Base-by-base conservation (phyloP, 2,329 filamentous ascomycete species). In the Bimuria novae-zelandiae region DNA sequence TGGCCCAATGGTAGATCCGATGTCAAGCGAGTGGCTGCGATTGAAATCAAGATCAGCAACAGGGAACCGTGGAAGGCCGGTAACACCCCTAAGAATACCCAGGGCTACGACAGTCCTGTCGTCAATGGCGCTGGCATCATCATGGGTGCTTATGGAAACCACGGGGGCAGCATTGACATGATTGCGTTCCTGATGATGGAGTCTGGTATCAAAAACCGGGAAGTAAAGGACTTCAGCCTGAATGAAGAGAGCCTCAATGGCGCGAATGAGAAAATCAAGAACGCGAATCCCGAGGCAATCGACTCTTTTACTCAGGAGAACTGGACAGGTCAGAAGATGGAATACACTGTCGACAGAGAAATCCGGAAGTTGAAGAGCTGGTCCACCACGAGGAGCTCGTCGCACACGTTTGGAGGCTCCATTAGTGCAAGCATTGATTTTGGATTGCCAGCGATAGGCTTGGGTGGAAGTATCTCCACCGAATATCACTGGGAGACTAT, bases 81-180 rank as follows among this genome's bases (percentile, higher is more conserved):
- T 22, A 41, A 23, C 17, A n/a, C 21, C 19, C 25, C 36, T 4
- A n/a, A 7, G 1, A 49, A 49, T 1, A 49, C 46, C 16, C 46
- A 49, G 27, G 46, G 46, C 17, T 42, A 49, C 27, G 46, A 49
- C 29, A 49, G 36, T 27, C 46, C 46, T 25, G 36, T 49, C 27
- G 46, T 49, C 46, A 49, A 42, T 12, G 46, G 46, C 17, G 46
- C 46, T 2, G 46, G 46, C 22, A 49, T 49, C 23, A 49, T 49
- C 17, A 49, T 49, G 46, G 46, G 46, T 10, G 46, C 39, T 8
- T 49, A 33, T 41, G 46, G 46, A 33, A 41, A 30, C 8, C 36
- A 42, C n/a, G 46, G 46, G 17, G 46, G 46, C 25, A 49, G 46
- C 27, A 49, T 49, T 27, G 46, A 49, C 27, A n/a, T 32, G 14